Conservation (phyloP, 2,329 filamentous ascomycete genomes). For the Delphinella strobiligena region DNA sequence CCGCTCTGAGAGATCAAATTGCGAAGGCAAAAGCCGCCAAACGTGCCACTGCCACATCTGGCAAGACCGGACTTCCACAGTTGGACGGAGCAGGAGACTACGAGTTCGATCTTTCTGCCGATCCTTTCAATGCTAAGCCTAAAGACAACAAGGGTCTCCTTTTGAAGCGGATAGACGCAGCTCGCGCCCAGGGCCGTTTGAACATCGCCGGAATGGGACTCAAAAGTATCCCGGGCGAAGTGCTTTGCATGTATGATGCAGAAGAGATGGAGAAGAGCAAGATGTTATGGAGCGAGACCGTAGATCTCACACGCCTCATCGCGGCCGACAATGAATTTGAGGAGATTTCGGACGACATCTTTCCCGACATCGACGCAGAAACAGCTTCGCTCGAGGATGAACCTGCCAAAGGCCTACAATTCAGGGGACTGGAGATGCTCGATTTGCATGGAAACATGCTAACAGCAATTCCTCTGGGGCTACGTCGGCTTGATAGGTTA, state of each 20-base stretch:
- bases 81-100: constrained; percentile 27
- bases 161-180: constrained; percentile 58
- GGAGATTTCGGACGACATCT: constrained; percentile 58
- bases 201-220: constrained; percentile 81
- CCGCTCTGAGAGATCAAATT: constrained; percentile 76
- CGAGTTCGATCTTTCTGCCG: constrained; percentile 47
- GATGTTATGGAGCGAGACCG: constrained; percentile 77
- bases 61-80: constrained; percentile 7
- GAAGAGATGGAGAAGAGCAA: constrained; percentile 51
- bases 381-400: constrained; percentile 52
- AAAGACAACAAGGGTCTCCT: constrained; percentile 56
- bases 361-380: constrained; percentile 54
- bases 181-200: constrained; percentile 64
- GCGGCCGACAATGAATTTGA: constrained; percentile 85
- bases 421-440: constrained; percentile 66
- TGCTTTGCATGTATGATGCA: constrained; percentile 82
- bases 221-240: constrained; percentile 66
- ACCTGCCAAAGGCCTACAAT: constrained; percentile 55
- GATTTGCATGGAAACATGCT: constrained; percentile 82
- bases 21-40: constrained; percentile 76
- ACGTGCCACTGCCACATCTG: constrained; percentile 9
- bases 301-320: constrained; percentile 73
- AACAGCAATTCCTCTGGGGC: constrained; percentile 57
- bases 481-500: constrained; percentile 60
- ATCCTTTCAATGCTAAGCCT: constrained; percentile 60